Percentiles rank a stretch among this genome's conserved stretches.
These are phyloP conservation scores for Trypanosoma platydactyli DNA, from an alignment of 208 protist genomes.

Conservation along the genomic window DNA sequence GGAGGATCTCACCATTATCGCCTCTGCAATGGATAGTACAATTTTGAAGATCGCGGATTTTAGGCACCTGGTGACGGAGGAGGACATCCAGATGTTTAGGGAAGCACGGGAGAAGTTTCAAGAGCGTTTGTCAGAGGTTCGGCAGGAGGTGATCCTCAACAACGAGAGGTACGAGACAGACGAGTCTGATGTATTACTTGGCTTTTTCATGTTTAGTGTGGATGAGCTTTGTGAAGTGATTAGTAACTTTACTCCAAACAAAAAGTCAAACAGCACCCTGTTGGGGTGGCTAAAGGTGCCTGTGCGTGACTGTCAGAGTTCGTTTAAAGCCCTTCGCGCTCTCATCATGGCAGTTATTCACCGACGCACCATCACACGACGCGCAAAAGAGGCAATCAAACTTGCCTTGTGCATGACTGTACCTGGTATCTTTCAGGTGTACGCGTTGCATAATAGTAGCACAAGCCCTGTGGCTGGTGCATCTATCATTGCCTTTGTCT, in stretches of 20 bases:
- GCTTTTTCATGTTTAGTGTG: conserved; percentile 92
- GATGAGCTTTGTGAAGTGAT: conserved; percentile 88
- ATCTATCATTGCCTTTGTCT: conserved; percentile 86
- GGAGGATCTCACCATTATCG: conserved; percentile 76
- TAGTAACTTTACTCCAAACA: conserved; percentile 60
- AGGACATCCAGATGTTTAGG: conserved; percentile 77
- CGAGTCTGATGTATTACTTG: conserved; percentile 85
- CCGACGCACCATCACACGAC: conserved; percentile 66
- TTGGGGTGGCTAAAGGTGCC: conserved; percentile 45
- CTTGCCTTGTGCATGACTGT: conserved; percentile 87
- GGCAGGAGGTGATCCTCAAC: conserved; percentile 86
- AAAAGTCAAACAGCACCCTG: conserved; percentile 49
- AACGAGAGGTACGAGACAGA: conserved; percentile 92
- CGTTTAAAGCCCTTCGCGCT: conserved; percentile 48
- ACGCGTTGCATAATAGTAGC: conserved; percentile 66
- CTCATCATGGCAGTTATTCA: conserved; percentile 54
- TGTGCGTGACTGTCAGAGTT: conserved; percentile 67
- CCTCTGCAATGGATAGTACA: conserved; percentile 88
- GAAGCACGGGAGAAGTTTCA: conserved; percentile 83
- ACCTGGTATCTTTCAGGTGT: conserved; percentile 86
- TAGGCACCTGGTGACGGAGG: conserved; percentile 50
- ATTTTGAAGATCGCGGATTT: conserved; percentile 91
- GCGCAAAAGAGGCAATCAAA: conserved; percentile 90
- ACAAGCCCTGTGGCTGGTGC: conserved; percentile 84
- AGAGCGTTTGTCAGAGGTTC: conserved; percentile 76